phyloP scores from a whole-genome alignment of 108 stramenopile genomes.

The Cyclotella sp. region DNA sequence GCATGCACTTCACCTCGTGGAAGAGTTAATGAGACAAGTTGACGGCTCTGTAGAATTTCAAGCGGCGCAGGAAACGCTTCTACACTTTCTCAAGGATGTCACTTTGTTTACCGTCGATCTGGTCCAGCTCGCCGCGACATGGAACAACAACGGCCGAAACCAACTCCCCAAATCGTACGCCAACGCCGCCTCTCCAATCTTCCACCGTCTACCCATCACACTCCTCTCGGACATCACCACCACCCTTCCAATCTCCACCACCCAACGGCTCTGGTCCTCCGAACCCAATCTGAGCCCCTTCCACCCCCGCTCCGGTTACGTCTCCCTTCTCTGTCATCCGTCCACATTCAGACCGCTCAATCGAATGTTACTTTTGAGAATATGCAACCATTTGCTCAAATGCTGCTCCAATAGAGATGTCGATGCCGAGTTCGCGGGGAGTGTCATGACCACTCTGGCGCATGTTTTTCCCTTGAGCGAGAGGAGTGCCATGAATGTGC shows the following conservation, averaged over 20 bases:
- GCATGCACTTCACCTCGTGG: slow-evolving; percentile 24
- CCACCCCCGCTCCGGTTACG: slow-evolving; percentile 30
- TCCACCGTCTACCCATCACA: neutral
- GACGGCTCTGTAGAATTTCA: neutral
- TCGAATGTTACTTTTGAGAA: slow-evolving; percentile 59
- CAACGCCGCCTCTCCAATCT: neutral
- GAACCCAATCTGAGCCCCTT: slow-evolving; percentile 35
- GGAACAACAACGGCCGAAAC: neutral
- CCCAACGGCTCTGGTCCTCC: slow-evolving; percentile 11
- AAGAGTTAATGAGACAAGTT: slow-evolving; percentile 7
- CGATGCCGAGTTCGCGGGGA: slow-evolving; percentile 64
- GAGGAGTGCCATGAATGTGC: slow-evolving; percentile 70
- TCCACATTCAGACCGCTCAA: slow-evolving; percentile 24
- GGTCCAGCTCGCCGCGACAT: slow-evolving; percentile 1
- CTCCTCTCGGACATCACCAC: neutral
- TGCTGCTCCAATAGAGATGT: slow-evolving; percentile 33
- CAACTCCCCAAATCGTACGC: neutral
- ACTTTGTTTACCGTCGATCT: slow-evolving; percentile 33
- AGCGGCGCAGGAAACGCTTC: slow-evolving; percentile 4
- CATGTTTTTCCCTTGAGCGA: slow-evolving; percentile 77
- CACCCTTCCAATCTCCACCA: slow-evolving; percentile 6
- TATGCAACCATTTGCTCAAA: slow-evolving; percentile 68
- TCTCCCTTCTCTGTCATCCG: slow-evolving; percentile 52
- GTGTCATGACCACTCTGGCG: slow-evolving; percentile 62
- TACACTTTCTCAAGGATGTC: slow-evolving; percentile 34